Evolutionary conservation across 352 stramenopile genomes (phyloP), one percentile per base, ranked within the genome.

Genomic region (Phytophthora syringae): DNA sequence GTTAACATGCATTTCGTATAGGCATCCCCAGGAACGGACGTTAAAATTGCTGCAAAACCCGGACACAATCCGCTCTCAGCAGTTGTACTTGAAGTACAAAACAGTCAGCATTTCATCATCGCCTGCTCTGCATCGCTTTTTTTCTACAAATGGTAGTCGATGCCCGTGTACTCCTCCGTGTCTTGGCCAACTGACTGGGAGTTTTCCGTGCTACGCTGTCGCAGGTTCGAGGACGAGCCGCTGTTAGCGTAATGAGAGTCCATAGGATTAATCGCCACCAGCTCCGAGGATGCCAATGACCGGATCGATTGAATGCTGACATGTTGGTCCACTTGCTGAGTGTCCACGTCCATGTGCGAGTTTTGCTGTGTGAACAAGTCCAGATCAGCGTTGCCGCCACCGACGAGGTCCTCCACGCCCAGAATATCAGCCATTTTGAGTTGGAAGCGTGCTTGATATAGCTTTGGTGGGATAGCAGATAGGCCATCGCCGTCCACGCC

Each of bases 281-380:
- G 81, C 57, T 94, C 85, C 15, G 74, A 83, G 15, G 83, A 87
- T 28, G 76, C 60, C 39, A 94, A 65, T 60, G 82, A 87, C 30
- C 85, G 83, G 40, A 94, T 80, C 10, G 80, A 89, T 50, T 91
- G 80, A n/a, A 92, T 74, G 24, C 79, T 70, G 18, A 79, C 74
- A 49, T 82, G 74, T 24, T 84, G 74, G 57, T 86, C 77, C 27
- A 75, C 76, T 57, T 83, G 79, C 27, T 79, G 70, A 43, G 84
- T 92, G 48, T 93, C 84, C 15, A 96, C 67, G 58, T 96, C 88
- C 88, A 96, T 96, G 75, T 96, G 88, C 45, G 84, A 92, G 68
- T 92, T 93, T 68, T 96, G 88, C 64, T 93, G 84, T 32, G 84
- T 90, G 66, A 92, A 89, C 47, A 92, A 54, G 22, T 92, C 78